Percentiles rank a stretch among this genome's conserved stretches.
phyloP scores from a whole-genome alignment of 305 asterid species.

The Fraxinus albicans region DNA sequence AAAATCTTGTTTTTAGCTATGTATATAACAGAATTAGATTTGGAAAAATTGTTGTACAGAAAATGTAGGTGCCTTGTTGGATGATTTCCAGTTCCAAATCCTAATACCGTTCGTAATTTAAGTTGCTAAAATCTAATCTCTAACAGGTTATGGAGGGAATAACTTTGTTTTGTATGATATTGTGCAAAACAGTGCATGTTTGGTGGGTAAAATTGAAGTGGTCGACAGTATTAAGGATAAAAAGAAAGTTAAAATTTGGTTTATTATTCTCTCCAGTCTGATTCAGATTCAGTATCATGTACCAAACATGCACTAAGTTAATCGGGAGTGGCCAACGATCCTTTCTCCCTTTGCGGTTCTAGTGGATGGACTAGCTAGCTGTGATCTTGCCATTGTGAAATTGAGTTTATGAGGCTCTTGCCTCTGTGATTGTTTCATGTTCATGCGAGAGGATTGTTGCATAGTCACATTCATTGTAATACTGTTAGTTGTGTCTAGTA shows the following conservation, averaged over 20 bases:
- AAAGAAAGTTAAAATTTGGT: neutral
- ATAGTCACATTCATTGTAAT: neutral
- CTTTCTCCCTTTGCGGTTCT: neutral
- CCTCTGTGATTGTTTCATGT: neutral
- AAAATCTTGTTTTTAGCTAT: constrained; percentile 2
- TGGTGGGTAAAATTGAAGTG: neutral
- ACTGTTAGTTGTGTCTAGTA: no score
- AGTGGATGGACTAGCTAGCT: neutral
- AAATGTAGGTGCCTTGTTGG: constrained; percentile 10
- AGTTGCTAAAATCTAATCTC: neutral
- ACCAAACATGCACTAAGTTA: neutral
- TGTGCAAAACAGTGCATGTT: neutral
- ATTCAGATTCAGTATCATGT: neutral
- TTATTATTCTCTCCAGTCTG: neutral
- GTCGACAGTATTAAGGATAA: neutral
- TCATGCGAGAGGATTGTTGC: neutral
- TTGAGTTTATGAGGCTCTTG: neutral
- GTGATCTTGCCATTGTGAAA: neutral
- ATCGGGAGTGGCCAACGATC: neutral
- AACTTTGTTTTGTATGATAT: neutral
- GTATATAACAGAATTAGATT: constrained; percentile 2
- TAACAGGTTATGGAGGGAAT: neutral
- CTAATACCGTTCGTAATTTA: neutral
- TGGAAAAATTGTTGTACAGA: constrained; percentile 26
- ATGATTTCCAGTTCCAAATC: constrained; percentile 4